Evolutionary conservation across 495 filamentous ascomycete genomes (phyloP).

Genomic region (Aspergillus steynii): DNA sequence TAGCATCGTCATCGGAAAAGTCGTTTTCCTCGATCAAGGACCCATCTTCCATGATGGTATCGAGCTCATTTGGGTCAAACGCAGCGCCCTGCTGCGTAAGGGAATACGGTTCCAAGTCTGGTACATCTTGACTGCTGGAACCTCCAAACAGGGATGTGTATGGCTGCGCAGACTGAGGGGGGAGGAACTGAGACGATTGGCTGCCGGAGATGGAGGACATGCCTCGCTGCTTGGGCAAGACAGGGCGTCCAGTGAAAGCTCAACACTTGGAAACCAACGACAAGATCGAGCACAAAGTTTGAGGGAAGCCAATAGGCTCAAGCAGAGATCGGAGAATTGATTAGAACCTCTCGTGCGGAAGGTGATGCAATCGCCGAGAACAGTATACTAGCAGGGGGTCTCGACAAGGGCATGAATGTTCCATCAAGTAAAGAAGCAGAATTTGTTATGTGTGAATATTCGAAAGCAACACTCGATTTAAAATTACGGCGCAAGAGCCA

Average conservation of each 20-base stretch:
- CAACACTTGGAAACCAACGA: neutral
- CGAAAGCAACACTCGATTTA: neutral
- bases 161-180: conserved; percentile 39
- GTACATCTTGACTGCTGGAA: conserved; percentile 25
- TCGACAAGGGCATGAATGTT: neutral
- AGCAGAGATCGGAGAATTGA: neutral
- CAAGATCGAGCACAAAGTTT: neutral
- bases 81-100: conserved; percentile 6
- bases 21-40: conserved; percentile 17
- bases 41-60: conserved; percentile 26
- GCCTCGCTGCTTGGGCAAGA: conserved; percentile 18
- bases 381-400: neutral
- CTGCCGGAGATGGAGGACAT: conserved; percentile 39
- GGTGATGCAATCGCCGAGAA: neutral
- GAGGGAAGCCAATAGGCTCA: neutral
- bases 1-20: conserved; percentile 26
- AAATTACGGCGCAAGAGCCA: neutral
- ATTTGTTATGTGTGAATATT: neutral
- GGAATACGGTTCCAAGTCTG: conserved; percentile 12
- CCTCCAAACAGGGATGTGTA: conserved; percentile 39
- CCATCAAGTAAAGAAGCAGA: neutral
- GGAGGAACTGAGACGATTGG: conserved; percentile 25
- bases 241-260: neutral
- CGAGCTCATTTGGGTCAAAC: conserved; percentile 22
- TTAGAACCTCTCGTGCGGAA: neutral